Percentiles rank a stretch among this genome's conserved stretches.
phyloP scores from a whole-genome alignment of 768 basidiomycete genomes.

The Obba rivulosa region DNA sequence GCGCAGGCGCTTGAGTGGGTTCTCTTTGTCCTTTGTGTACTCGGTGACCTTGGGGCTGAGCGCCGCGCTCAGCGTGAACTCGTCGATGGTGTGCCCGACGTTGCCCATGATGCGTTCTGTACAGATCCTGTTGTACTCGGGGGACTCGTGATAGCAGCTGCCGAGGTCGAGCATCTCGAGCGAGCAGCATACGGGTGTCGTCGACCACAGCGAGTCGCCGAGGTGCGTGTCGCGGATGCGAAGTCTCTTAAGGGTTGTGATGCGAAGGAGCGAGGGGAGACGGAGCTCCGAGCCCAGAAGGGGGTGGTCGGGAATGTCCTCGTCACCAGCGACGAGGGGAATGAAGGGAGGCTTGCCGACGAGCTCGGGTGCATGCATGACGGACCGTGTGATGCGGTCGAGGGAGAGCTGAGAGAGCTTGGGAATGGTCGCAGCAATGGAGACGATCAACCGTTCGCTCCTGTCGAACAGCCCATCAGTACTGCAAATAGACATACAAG shows the following conservation, averaged over 20 bases:
- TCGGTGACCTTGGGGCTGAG: slow-evolving; percentile 38
- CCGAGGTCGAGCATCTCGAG: slow-evolving; percentile 52
- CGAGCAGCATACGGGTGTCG: slow-evolving; percentile 43
- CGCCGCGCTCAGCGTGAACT: slow-evolving; percentile 47
- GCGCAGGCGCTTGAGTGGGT: slow-evolving; percentile 45
- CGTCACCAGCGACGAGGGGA: slow-evolving; percentile 58
- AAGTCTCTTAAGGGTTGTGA: slow-evolving; percentile 57
- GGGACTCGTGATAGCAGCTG: slow-evolving; percentile 48
- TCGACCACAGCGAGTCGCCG: slow-evolving; percentile 55
- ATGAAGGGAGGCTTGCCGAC: slow-evolving; percentile 48
- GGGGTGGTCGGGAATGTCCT: slow-evolving; percentile 50
- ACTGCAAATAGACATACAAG: slow-evolving; percentile 7
- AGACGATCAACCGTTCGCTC: slow-evolving; percentile 66
- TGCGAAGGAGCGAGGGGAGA: slow-evolving; percentile 60
- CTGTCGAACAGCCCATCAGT: slow-evolving; percentile 25
- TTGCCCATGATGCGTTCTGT: slow-evolving; percentile 58
- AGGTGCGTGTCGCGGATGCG: slow-evolving; percentile 68
- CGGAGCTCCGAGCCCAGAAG: slow-evolving; percentile 48
- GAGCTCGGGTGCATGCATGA: slow-evolving; percentile 57
- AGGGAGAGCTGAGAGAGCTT: slow-evolving; percentile 52
- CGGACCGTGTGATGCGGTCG: slow-evolving; percentile 61
- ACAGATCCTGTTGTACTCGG: slow-evolving; percentile 47
- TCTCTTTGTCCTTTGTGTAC: slow-evolving; percentile 27
- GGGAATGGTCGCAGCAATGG: slow-evolving; percentile 57
- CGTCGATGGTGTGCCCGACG: slow-evolving; percentile 48